A percentile compares a stretch with the other conserved stretches of the same genome.
phyloP scores from a whole-genome alignment of 768 basidiomycete genomes.

The Phanerochaete carnosa region DNA sequence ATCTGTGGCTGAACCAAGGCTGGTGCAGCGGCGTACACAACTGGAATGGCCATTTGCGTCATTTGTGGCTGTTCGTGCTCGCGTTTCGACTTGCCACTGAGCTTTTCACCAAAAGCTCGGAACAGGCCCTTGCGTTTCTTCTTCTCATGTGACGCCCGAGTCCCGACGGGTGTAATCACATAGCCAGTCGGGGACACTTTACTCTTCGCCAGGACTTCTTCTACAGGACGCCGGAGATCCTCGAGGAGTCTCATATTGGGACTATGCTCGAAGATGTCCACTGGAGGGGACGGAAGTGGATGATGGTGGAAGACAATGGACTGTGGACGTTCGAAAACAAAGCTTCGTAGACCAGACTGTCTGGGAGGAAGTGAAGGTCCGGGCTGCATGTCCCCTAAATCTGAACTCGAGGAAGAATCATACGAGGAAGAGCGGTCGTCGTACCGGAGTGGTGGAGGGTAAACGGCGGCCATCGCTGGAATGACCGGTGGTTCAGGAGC shows the following conservation, averaged over 20 bases:
- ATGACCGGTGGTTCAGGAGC: slow-evolving; percentile 2
- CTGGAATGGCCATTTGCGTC: neutral
- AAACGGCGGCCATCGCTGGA: neutral
- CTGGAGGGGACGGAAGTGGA: slow-evolving; percentile 63
- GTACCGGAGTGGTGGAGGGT: neutral
- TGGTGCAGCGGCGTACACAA: neutral
- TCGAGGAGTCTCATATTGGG: slow-evolving; percentile 53
- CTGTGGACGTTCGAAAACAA: slow-evolving; percentile 1
- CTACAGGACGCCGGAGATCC: slow-evolving; percentile 35
- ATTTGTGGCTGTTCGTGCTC: neutral
- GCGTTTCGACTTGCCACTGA: neutral
- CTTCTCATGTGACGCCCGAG: slow-evolving; percentile 17
- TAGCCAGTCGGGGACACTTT: neutral
- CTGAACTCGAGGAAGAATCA: neutral
- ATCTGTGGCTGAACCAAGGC: neutral
- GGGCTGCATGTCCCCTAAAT: neutral
- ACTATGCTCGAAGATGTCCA: slow-evolving; percentile 53
- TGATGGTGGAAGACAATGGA: slow-evolving; percentile 30
- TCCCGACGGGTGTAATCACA: neutral
- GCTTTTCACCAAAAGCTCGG: slow-evolving; percentile 37
- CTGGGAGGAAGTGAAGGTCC: slow-evolving; percentile 13
- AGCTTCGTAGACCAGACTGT: slow-evolving; percentile 15
- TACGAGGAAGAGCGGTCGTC: neutral
- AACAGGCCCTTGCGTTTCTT: slow-evolving; percentile 41
- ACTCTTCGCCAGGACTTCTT: neutral